A percentile compares a stretch with the other conserved stretches of the same genome.
Evolutionary conservation across 495 filamentous ascomycete species (phyloP).

Genomic region (Xylaria grammica): DNA sequence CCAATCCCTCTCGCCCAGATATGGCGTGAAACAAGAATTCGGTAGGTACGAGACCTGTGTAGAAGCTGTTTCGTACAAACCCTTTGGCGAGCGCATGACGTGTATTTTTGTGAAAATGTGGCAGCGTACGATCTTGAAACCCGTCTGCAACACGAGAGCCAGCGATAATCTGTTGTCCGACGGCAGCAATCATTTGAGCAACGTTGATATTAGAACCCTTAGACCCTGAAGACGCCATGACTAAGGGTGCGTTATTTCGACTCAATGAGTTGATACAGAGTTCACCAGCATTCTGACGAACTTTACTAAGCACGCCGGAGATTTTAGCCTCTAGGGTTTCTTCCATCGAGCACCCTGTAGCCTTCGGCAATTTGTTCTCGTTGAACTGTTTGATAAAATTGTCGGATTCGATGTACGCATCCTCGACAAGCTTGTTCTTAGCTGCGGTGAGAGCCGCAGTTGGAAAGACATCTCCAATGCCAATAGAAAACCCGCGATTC

Average conservation of each 20-base stretch:
- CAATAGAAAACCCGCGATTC: constrained; percentile 93
- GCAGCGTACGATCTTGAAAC: constrained; percentile 92
- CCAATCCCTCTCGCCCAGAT: constrained; percentile 95
- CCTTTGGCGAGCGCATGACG: constrained; percentile 92
- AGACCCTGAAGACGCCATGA: constrained; percentile 97
- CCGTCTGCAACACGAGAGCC: constrained; percentile 93
- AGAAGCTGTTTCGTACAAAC: constrained; percentile 97
- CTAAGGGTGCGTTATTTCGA: constrained; percentile 88
- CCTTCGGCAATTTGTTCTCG: constrained; percentile 76
- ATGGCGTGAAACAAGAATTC: constrained; percentile 99
- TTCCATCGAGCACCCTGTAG: constrained; percentile 86
- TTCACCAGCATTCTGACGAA: constrained; percentile 87
- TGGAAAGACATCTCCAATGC: constrained; percentile 91
- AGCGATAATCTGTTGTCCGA: constrained; percentile 96
- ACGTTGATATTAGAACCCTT: constrained; percentile 98
- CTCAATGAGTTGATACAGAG: constrained; percentile 89
- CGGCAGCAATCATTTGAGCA: constrained; percentile 96
- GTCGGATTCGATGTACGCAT: constrained; percentile 82
- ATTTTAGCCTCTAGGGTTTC: constrained; percentile 89
- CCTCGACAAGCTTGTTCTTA: constrained; percentile 76
- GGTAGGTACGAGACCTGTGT: constrained; percentile 83
- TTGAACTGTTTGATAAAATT: constrained; percentile 83
- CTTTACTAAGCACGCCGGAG: constrained; percentile 87
- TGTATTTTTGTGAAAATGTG: constrained; percentile 93
- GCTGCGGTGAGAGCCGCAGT: constrained; percentile 66